Percentiles rank a stretch among this genome's conserved stretches.
These are phyloP conservation scores for Ganoderma leucocontextum DNA, from an alignment of 1,284 basidiomycete species.

Conservation along the genomic window DNA sequence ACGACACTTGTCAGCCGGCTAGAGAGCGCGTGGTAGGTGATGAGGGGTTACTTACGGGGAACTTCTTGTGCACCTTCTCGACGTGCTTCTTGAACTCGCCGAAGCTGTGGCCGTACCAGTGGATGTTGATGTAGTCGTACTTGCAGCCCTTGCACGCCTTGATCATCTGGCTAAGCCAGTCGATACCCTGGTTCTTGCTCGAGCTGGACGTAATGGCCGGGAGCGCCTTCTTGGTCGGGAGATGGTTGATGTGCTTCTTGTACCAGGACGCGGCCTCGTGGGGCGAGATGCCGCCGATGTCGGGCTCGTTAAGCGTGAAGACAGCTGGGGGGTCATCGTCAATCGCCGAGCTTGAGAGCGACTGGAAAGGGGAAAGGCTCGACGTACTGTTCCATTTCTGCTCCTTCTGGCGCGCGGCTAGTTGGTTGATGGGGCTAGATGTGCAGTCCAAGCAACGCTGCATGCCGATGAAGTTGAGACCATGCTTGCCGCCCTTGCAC, in stretches of 20 bases:
- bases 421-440: conserved; percentile 8
- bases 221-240: conserved; percentile 9
- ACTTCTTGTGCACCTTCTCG: background rate
- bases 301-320: conserved; percentile 11
- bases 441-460: conserved; percentile 6
- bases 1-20: background rate
- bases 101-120: conserved; percentile 6
- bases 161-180: conserved; percentile 9
- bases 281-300: conserved; percentile 10
- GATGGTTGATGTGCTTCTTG: conserved; percentile 10
- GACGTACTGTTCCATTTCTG: conserved; percentile 5
- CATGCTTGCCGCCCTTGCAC: background rate
- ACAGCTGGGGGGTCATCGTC: background rate
- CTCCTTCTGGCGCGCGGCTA: conserved; percentile 7
- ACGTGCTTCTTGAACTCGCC: background rate
- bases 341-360: background rate
- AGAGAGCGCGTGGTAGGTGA: background rate
- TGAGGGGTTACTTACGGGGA: background rate
- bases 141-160: background rate
- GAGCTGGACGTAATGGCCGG: conserved; percentile 7
- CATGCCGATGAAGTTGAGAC: conserved; percentile 8
- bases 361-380: background rate
- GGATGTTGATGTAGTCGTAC: conserved; percentile 10
- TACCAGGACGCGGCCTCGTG: conserved; percentile 6
- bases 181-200: conserved; percentile 6